These are phyloP conservation scores for Tetrahymena elliotti DNA, from an alignment of 73 alveolate species.

Conservation along the genomic window DNA sequence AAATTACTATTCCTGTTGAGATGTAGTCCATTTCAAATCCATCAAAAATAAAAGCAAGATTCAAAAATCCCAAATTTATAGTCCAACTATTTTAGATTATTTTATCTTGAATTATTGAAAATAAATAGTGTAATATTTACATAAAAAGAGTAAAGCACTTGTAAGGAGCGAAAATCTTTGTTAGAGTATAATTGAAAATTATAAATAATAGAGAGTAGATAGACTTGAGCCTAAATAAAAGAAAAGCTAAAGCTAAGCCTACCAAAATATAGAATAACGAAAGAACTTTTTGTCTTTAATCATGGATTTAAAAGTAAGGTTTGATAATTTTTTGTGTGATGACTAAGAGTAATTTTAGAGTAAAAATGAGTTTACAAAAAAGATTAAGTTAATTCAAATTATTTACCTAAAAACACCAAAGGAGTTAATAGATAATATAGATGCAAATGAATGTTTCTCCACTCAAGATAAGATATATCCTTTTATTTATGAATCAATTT, in stretches of 20 bases:
- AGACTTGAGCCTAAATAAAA: neutral
- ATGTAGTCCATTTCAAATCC: neutral
- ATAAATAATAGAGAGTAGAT: neutral
- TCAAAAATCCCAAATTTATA: neutral
- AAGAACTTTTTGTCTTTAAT: neutral
- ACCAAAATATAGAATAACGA: neutral
- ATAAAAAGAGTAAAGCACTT: neutral
- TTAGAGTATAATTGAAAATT: neutral
- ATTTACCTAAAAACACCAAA: neutral
- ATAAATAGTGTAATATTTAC: neutral
- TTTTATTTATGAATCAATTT: neutral
- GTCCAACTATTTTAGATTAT: neutral
- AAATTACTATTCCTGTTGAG: neutral
- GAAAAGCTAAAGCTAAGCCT: neutral
- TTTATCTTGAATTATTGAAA: neutral
- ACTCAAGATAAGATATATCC: neutral
- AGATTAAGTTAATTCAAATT: neutral
- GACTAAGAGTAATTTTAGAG: neutral
- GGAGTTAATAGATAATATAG: neutral
- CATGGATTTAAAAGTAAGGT: neutral
- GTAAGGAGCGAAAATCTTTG: neutral
- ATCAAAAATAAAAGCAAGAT: neutral
- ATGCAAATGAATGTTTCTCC: neutral
- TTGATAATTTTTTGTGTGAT: neutral
- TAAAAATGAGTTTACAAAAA: too few species aligned